Conservation (phyloP, 495 filamentous ascomycete genomes). For the Eremomyces bilateralis region DNA sequence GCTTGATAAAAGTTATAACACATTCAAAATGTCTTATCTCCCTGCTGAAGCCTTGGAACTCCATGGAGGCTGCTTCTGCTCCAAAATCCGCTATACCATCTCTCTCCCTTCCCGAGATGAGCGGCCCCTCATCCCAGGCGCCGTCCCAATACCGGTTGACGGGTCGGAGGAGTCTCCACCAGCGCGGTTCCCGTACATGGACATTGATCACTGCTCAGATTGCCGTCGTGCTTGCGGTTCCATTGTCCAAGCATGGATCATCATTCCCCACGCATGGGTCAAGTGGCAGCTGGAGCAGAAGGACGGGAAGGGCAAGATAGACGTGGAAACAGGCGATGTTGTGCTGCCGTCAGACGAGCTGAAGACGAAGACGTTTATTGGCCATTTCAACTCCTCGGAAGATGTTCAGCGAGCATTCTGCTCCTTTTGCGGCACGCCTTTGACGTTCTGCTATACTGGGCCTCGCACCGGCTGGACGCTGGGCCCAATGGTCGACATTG, state of each 20-base stretch:
- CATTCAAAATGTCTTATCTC: not conserved
- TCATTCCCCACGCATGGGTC: not conserved
- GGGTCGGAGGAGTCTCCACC: not conserved
- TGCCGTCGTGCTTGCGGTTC: not conserved
- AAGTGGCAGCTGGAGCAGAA: not conserved
- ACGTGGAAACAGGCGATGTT: not conserved
- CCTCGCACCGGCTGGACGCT: not conserved
- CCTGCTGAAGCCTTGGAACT: not conserved
- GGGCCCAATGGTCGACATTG: not conserved
- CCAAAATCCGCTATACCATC: not conserved
- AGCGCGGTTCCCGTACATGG: not conserved
- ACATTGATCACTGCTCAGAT: not conserved
- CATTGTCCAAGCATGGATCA: not conserved
- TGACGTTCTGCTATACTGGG: not conserved
- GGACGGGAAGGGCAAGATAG: not conserved
- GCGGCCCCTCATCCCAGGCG: not conserved
- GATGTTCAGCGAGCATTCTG: not conserved
- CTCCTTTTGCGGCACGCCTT: not conserved
- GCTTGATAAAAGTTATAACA: too few relatives aligned
- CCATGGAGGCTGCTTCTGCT: not conserved
- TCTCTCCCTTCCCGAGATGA: not conserved
- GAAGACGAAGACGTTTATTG: not conserved
- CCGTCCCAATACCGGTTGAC: not conserved
- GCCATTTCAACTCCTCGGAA: not conserved
- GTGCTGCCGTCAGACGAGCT: not conserved